A percentile compares a stretch with the other conserved stretches of the same genome.
These are phyloP conservation scores for Pisolithus albus DNA, from an alignment of 768 basidiomycete species.

Conservation along the genomic window DNA sequence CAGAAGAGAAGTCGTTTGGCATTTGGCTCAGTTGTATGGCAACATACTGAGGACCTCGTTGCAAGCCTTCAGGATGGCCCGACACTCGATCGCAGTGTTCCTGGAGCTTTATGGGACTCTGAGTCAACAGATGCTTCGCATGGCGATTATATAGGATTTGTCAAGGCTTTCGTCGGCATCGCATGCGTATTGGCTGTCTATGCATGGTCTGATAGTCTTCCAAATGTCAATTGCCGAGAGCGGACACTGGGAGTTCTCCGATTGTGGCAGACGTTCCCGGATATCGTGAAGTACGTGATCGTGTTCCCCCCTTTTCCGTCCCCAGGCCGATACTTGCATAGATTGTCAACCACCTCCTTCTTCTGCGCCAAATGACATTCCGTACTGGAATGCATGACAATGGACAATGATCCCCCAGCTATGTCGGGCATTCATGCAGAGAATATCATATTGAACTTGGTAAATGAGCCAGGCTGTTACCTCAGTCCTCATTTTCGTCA, in stretches of 20 bases:
- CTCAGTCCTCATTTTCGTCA: constrained; percentile 52
- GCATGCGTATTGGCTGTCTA: constrained; percentile 62
- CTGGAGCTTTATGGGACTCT: constrained; percentile 34
- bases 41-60: constrained; percentile 46
- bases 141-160: constrained; percentile 55
- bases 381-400: constrained; percentile 70
- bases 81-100: constrained; percentile 20
- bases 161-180: constrained; percentile 63
- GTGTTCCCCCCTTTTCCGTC: neutral
- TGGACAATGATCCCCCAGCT: constrained; percentile 53
- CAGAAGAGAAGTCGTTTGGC: constrained; percentile 62
- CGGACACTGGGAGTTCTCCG: constrained; percentile 52
- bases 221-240: constrained; percentile 56
- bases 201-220: constrained; percentile 76
- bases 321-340: constrained; percentile 18
- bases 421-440: constrained; percentile 63
- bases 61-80: constrained; percentile 21
- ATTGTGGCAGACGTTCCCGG: constrained; percentile 44
- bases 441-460: constrained; percentile 55
- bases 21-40: constrained; percentile 69
- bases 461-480: constrained; percentile 53
- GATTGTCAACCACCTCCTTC: constrained; percentile 70
- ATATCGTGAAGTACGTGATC: constrained; percentile 58
- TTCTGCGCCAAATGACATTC: constrained; percentile 64
- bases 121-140: constrained; percentile 31